These are phyloP conservation scores for Lentinula novae-zelandiae DNA, from an alignment of 1,284 basidiomycete genomes.

Conservation along the genomic window DNA sequence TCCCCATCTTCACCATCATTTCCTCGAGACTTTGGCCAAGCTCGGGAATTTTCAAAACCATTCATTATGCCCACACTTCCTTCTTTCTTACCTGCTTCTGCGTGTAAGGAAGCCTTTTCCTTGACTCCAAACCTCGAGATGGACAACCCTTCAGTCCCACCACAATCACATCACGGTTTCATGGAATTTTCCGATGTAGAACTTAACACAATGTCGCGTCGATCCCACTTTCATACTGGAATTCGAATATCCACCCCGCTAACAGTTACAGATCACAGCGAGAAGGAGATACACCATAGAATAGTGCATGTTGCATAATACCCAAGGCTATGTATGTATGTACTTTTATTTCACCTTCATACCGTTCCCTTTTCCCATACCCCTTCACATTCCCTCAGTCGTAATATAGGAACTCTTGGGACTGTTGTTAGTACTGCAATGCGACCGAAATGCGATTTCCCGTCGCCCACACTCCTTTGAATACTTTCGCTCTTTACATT, in stretches of 20 bases:
- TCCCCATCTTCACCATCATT: slow-evolving; percentile 69
- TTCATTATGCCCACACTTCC: slow-evolving; percentile 59
- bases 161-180: neutral
- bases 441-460: slow-evolving; percentile 9
- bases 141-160: slow-evolving; percentile 9
- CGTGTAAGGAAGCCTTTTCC: slow-evolving; percentile 37
- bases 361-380: slow-evolving; percentile 2
- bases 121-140: slow-evolving; percentile 32
- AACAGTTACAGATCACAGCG: slow-evolving; percentile 4
- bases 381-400: slow-evolving; percentile 9
- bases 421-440: slow-evolving; percentile 11
- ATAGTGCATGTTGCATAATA: slow-evolving; percentile 15
- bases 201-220: slow-evolving; percentile 25
- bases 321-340: neutral
- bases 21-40: slow-evolving; percentile 37
- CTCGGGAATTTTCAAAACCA: slow-evolving; percentile 43
- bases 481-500: slow-evolving; percentile 10
- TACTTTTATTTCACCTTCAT: slow-evolving; percentile 8
- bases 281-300: slow-evolving; percentile 4
- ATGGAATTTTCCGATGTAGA: slow-evolving; percentile 27
- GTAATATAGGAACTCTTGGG: slow-evolving; percentile 17
- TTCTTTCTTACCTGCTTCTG: slow-evolving; percentile 35
- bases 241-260: slow-evolving; percentile 40
- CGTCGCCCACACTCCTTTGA: slow-evolving; percentile 17
- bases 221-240: slow-evolving; percentile 33